Evolutionary conservation across 352 stramenopile genomes (phyloP).

Genomic region (Phytophthora hibernalis): DNA sequence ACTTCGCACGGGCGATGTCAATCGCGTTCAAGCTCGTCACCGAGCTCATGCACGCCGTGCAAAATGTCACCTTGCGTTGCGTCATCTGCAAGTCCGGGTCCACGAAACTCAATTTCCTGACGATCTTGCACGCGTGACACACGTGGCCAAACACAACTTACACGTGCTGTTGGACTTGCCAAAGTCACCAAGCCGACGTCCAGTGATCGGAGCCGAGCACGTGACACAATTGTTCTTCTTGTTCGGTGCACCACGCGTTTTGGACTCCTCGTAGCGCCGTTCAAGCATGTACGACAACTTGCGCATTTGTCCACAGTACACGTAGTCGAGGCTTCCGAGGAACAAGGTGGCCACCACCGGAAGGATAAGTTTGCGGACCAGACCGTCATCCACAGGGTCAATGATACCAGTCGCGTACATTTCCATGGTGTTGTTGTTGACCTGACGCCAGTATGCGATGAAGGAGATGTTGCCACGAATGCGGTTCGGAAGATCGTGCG

Average conservation of each 20-base stretch:
- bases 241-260: background rate
- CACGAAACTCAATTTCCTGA: background rate
- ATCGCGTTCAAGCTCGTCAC: background rate
- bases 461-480: slow-evolving; percentile 2
- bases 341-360: background rate
- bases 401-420: background rate
- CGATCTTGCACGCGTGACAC: slow-evolving; percentile 1
- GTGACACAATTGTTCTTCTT: background rate
- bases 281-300: background rate
- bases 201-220: background rate
- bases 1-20: background rate
- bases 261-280: background rate
- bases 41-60: background rate
- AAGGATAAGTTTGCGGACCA: background rate
- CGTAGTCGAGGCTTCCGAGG: background rate
- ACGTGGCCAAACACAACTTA: background rate
- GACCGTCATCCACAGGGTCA: background rate
- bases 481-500: background rate
- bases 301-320: background rate
- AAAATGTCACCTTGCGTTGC: background rate
- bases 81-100: background rate
- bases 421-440: background rate
- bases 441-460: background rate
- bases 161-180: slow-evolving; percentile 4
- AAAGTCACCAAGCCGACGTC: background rate